These are phyloP conservation scores for Neurospora discreta DNA, from an alignment of 495 filamentous ascomycete species.

Conservation along the genomic window DNA sequence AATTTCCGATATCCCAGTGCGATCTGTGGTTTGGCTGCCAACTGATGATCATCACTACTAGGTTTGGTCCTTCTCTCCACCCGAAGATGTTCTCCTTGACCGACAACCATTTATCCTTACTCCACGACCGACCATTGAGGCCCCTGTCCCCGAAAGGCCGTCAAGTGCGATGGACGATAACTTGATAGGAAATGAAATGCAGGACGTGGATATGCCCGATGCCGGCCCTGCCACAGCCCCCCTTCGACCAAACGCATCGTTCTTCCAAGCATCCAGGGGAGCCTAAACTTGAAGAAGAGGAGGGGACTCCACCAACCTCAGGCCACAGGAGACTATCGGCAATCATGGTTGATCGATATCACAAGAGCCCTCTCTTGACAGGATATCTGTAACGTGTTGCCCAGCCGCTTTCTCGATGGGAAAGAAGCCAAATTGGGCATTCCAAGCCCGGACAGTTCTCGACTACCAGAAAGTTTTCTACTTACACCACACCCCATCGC, in stretches of 20 bases:
- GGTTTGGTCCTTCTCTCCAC: conserved; percentile 89
- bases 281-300: not conserved
- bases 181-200: conserved; percentile 14
- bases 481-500: not conserved
- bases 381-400: not conserved
- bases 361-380: not conserved
- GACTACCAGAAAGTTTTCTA: not conserved
- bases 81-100: conserved; percentile 52
- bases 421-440: not conserved
- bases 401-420: not conserved
- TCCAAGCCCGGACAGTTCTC: not conserved
- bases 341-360: not conserved
- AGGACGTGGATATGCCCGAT: conserved; percentile 38
- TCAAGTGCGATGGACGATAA: conserved; percentile 28
- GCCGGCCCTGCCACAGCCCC: conserved; percentile 35
- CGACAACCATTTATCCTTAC: conserved; percentile 15
- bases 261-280: conserved; percentile 24
- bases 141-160: conserved; percentile 26
- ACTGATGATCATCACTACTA: conserved; percentile 18
- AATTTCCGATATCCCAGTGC: conserved; percentile 6
- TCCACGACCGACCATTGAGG: conserved; percentile 24
- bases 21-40: not conserved
- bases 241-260: conserved; percentile 26
- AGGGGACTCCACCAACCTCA: not conserved
- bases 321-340: not conserved